Evolutionary conservation across 441 rosid genomes (phyloP), one percentile per base, ranked within the genome.

Genomic region (Bruguiera hainesii): DNA sequence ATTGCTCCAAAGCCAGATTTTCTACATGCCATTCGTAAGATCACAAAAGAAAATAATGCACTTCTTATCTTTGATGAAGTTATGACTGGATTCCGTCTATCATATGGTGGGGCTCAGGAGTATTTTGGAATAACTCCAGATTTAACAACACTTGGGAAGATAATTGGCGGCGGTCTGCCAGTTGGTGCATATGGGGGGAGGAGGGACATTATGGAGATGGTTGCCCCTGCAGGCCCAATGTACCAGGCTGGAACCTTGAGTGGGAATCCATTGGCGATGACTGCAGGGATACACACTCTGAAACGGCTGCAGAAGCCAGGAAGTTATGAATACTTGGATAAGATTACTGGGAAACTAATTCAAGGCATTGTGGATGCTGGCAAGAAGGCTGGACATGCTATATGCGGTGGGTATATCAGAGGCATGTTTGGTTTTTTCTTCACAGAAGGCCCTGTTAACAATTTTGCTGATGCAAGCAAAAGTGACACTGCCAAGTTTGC

Each of bases 351-450:
- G 19, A 86, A 90, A 60, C 87, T 90, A 60, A 74, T 82, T 60
- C 80, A 79, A 56, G 96, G 98, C 59, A 83, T 89, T 61, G 42
- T 91, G 55, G 90, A 81, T 68, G 91, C 96, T 0, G 99, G 97
- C 35, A 95, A 87, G 85, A 87, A 76, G 71, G 80, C 91, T 0
- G 95, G 99, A 37, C 97, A 91, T 70, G 88, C 86, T 19, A 87
- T 95, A 23, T 91, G 93, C 3, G 99, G 98, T 0, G 99, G 91
- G 56, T 70, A 84, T 78, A 87, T 92, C 31, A 55, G 88, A 0
- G 98, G 96, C 56, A 92, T 92, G 98, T 95, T 92, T 1, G 97
- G 98, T 6, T 89, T 89, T 88, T 95, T 95, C 90, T 95, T 92
- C 76, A 79, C 90, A 1, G 88, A 92, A 75, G 96, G 97, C 39